Percentiles rank a stretch among this genome's conserved stretches.
Conservation (phyloP, 2,329 filamentous ascomycete genomes). For the Cladosporium sp. region DNA sequence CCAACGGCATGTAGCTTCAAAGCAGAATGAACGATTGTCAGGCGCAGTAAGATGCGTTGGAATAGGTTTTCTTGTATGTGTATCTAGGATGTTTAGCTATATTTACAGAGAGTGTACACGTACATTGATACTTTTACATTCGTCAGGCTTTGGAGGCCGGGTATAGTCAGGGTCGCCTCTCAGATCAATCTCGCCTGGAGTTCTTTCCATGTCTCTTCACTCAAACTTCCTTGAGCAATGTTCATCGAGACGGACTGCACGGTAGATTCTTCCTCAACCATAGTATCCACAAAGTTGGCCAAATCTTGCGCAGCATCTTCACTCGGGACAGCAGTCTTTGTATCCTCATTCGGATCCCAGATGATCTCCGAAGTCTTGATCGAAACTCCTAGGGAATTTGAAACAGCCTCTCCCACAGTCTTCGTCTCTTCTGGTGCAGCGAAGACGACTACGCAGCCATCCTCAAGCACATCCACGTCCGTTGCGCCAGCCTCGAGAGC, state of each 20-base stretch:
- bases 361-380: conserved; percentile 75
- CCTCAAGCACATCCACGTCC: conserved; percentile 64
- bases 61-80: no score
- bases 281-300: conserved; percentile 52
- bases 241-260: conserved; percentile 81
- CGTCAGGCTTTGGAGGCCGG: neutral
- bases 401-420: conserved; percentile 60
- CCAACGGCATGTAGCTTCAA: no score
- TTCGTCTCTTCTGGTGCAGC: conserved; percentile 64
- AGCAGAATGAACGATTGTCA: no score
- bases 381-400: conserved; percentile 59
- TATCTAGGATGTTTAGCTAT: no score
- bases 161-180: neutral
- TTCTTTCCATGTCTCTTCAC: conserved; percentile 25
- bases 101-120: neutral
- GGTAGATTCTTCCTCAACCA: conserved; percentile 63
- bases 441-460: conserved; percentile 68
- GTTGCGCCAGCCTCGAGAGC: conserved; percentile 81
- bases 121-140: neutral
- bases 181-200: conserved; percentile 21
- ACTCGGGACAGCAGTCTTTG: conserved; percentile 60
- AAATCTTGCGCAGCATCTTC: conserved; percentile 55
- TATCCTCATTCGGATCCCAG: conserved; percentile 80
- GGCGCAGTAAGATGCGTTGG: no score
- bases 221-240: conserved; percentile 35